phyloP scores from a whole-genome alignment of 805 yeast species.

The Candida insectalens region DNA sequence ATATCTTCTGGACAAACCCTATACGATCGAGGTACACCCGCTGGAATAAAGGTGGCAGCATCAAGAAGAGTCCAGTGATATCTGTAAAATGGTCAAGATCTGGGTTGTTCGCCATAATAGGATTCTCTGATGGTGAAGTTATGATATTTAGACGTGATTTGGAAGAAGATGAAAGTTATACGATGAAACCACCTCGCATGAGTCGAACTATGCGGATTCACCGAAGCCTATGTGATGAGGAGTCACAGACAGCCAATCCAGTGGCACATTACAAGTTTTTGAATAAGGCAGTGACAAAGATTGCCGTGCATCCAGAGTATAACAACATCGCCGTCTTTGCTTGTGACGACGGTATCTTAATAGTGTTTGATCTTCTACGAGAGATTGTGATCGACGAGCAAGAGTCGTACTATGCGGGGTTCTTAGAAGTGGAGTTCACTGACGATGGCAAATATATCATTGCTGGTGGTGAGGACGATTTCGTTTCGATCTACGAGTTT shows the following conservation, averaged over 20 bases:
- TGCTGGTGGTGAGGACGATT: constrained; percentile 49
- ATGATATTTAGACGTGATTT: constrained; percentile 38
- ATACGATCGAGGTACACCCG: constrained; percentile 37
- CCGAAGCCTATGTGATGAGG: constrained; percentile 4
- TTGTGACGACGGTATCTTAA: constrained; percentile 54
- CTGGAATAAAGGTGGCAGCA: constrained; percentile 40
- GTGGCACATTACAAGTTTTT: constrained; percentile 58
- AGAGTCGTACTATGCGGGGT: constrained; percentile 60
- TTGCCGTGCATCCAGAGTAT: constrained; percentile 32
- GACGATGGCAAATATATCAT: constrained; percentile 37
- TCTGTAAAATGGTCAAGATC: constrained; percentile 38
- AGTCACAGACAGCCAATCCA: constrained; percentile 25
- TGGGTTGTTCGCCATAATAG: constrained; percentile 43
- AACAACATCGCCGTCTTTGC: constrained; percentile 38
- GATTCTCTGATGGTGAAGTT: constrained; percentile 56
- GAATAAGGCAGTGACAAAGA: constrained; percentile 44
- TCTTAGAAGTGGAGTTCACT: constrained; percentile 38
- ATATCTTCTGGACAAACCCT: constrained; percentile 51
- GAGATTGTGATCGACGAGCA: constrained; percentile 41
- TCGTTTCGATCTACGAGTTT: constrained; percentile 33
- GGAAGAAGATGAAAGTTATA: constrained; percentile 33
- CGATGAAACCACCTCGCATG: not conserved
- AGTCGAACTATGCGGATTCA: constrained; percentile 2
- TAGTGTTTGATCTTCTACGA: constrained; percentile 41
- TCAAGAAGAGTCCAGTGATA: constrained; percentile 31